A percentile compares a stretch with the other conserved stretches of the same genome.
These are phyloP conservation scores for Coccomyxa sp. DNA, from an alignment of 139 green algal species.

Conservation along the genomic window DNA sequence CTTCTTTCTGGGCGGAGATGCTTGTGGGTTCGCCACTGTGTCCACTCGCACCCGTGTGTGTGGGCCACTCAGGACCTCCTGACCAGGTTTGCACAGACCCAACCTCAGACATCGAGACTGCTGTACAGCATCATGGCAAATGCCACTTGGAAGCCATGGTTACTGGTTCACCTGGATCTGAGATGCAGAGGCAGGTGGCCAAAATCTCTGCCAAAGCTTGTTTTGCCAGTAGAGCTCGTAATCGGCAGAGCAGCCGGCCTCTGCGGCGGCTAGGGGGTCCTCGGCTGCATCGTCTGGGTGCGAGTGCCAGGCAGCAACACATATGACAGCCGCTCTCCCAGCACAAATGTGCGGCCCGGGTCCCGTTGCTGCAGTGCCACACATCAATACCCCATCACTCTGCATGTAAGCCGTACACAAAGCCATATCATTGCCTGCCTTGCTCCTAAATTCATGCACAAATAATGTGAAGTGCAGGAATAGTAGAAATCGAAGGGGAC, in stretches of 20 bases:
- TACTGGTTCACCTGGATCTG: slow-evolving; percentile 9
- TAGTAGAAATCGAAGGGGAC: not conserved
- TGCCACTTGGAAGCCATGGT: not conserved
- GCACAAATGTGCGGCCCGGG: slow-evolving; percentile 57
- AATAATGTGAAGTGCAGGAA: no score
- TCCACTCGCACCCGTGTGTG: slow-evolving; percentile 42
- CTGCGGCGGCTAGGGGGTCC: slow-evolving; percentile 53
- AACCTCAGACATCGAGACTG: not conserved
- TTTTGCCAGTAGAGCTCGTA: slow-evolving; percentile 71
- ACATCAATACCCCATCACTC: not conserved
- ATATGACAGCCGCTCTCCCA: slow-evolving; percentile 72
- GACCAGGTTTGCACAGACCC: not conserved
- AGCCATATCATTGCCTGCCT: not conserved
- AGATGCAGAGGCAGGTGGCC: slow-evolving; percentile 23
- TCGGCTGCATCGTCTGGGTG: slow-evolving; percentile 28
- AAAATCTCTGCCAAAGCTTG: slow-evolving; percentile 59
- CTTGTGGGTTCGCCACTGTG: not conserved
- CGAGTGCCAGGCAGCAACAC: slow-evolving; percentile 60
- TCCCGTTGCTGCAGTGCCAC: slow-evolving; percentile 53
- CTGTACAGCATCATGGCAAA: not conserved
- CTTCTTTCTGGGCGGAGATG: slow-evolving; percentile 1
- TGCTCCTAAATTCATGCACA: not conserved
- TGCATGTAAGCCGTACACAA: not conserved
- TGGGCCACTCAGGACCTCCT: slow-evolving; percentile 30
- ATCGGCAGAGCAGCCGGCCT: slow-evolving; percentile 25